Evolutionary conservation across 441 rosid genomes (phyloP), one percentile per base, ranked within the genome.

Genomic region (Pelargonium australe): DNA sequence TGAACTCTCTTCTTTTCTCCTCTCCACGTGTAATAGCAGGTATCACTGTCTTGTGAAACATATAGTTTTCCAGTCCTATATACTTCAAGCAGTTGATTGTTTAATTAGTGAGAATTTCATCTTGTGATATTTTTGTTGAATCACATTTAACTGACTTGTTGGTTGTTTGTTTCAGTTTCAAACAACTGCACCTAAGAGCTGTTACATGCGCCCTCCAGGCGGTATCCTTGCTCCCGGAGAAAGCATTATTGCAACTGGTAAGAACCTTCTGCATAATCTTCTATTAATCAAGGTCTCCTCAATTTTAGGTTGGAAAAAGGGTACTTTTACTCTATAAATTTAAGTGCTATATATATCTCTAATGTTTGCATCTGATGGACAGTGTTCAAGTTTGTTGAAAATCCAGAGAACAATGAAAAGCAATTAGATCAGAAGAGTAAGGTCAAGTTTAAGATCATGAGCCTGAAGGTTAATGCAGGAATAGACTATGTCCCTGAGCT

Each of bases 201-300:
- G 94, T 74, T 88, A 76, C 73, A 88, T 88, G 94, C 85, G 91
- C 57, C 94, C 94, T n/a, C 94, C 91, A 3, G 94, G 94, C 28
- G 89, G 89, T 43, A 80, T 80, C 66, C 82, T 88, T 73, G 89
- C 86, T 69, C 94, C 94, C 4, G 91, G 91, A 45, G 91, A 86
- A 74, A 86, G 81, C 73, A 76, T 80, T 25, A 80, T 88, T 44
- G 91, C 94, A 0, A 88, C 85, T 47, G 94, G 94, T 88, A 78
- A 76, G 66, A 14, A 3, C 7, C 40, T 28, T 23, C 4, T 66
- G 17, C 67, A 3, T 12, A 64, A 16, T 16, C 53, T 61, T 20
- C 37, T 25, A 25, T 0, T 25, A 5, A 9, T 23, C 37, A 25
- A 9, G 57, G 64, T 55, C 7, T 25, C 31, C 64, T 16, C 23